phyloP scores from a whole-genome alignment of 371 early-diverging fungal species.

The Mortierella sp. region DNA sequence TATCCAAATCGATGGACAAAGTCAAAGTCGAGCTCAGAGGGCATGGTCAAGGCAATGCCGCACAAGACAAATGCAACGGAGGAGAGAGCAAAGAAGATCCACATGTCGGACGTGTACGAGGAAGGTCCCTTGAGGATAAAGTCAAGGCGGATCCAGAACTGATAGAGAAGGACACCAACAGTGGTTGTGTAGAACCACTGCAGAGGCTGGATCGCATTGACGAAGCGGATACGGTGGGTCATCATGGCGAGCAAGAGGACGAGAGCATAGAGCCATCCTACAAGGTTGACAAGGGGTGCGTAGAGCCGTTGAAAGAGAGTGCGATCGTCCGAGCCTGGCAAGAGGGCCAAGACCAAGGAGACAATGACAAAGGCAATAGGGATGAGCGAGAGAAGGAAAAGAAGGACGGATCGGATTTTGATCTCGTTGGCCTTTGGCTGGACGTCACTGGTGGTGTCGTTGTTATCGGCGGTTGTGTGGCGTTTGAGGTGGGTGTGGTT shows the following conservation, averaged over 20 bases:
- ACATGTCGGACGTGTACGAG: slow-evolving; percentile 24
- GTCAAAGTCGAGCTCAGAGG: slow-evolving; percentile 49
- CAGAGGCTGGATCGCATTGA: slow-evolving; percentile 41
- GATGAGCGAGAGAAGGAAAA: slow-evolving; percentile 35
- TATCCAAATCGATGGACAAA: slow-evolving; percentile 51
- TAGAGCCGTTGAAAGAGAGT: slow-evolving; percentile 20
- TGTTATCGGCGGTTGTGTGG: slow-evolving; percentile 13
- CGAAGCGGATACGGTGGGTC: slow-evolving; percentile 33
- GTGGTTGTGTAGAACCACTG: slow-evolving; percentile 52
- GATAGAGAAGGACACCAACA: slow-evolving; percentile 20
- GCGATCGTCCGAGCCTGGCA: slow-evolving; percentile 16
- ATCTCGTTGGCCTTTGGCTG: slow-evolving; percentile 44
- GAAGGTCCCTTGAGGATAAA: slow-evolving; percentile 18
- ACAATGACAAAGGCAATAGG: slow-evolving; percentile 24
- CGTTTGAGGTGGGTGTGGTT: slow-evolving; percentile 42
- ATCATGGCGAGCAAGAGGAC: slow-evolving; percentile 24
- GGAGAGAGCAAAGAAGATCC: slow-evolving; percentile 27
- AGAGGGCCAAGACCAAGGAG: slow-evolving; percentile 26
- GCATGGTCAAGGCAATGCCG: slow-evolving; percentile 42
- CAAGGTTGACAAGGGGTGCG: slow-evolving; percentile 21
- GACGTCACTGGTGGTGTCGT: background rate
- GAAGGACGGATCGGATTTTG: slow-evolving; percentile 35
- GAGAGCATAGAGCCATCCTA: slow-evolving; percentile 34
- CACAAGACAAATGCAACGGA: too few relatives aligned
- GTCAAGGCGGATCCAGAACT: slow-evolving; percentile 40